Base-by-base conservation (phyloP, 2,329 filamentous ascomycete genomes). In the Ophiostoma triangulosporum region DNA sequence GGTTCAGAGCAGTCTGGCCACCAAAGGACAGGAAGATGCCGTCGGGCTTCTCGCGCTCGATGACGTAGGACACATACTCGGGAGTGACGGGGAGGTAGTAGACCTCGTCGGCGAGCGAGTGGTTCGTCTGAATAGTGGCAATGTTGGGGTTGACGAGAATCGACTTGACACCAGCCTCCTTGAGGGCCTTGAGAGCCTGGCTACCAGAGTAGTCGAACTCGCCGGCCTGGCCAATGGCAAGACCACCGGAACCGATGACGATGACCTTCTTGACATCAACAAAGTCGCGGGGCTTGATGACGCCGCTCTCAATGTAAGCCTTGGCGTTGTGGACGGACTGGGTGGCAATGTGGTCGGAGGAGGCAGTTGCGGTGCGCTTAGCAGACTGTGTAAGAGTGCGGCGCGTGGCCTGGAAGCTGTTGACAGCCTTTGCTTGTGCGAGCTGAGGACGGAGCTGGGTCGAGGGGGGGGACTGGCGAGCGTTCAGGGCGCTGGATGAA, bases 111-210 rank as follows among this genome's bases (percentile, higher is more conserved):
- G 93, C 93, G 51, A 98, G 75, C 60, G 90, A 89, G 72, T 96
- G 95, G 51, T 91, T 97, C 4, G 93, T 98, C 69, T 98, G 93
- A 58, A 97, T 97, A 0, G 93, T 98, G 60, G 93, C 93, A 65
- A 98, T 97, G 67, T 98, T 98, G 55, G 93, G 93, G 72, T 98
- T 98, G 76, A 97, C 97, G 57, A 98, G 75, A 60, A 98, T 84
- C 4, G 93, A 96, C 73, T 95, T 95, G 62, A 97, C 96, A 56
- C 90, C 91, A 70, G 97, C 93, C 69, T 97, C 86, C 70, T 96
- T 97, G 63, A 98, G 77, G 36, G 93, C 93, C 73, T 97, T 97
- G 58, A 98, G 77, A 53, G 93, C 93, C 75, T 97, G 93, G 6
- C 91, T 90, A 59, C 93, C 91, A 69, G 93, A 97, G 71, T 97